A percentile compares a stretch with the other conserved stretches of the same genome.
phyloP scores from a whole-genome alignment of 1,284 basidiomycete genomes.

The Boletus nobilissimus region DNA sequence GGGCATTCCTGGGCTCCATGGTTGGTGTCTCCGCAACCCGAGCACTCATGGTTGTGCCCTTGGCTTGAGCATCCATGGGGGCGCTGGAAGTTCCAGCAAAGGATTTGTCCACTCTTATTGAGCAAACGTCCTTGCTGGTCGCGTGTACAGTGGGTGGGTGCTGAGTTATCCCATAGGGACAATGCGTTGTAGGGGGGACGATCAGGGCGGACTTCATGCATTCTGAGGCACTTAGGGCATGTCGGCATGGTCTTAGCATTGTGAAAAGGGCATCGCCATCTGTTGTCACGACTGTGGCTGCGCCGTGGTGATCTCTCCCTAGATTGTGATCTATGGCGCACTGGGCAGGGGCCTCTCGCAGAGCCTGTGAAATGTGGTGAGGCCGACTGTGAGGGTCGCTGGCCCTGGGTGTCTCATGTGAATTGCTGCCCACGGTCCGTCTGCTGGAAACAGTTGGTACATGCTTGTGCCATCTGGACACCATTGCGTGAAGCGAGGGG shows the following conservation, averaged over 20 bases:
- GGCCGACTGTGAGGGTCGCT: background rate
- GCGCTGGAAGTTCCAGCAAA: slow-evolving; percentile 15
- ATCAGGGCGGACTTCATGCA: background rate
- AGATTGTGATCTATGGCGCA: background rate
- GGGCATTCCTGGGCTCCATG: slow-evolving; percentile 45
- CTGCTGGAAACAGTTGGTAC: background rate
- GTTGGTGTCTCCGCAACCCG: slow-evolving; percentile 33
- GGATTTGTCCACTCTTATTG: background rate
- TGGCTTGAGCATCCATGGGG: background rate
- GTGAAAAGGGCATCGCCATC: background rate
- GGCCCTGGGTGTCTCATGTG: no score
- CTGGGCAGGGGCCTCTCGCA: background rate
- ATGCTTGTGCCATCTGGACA: no score
- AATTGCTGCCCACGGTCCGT: background rate
- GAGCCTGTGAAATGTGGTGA: background rate
- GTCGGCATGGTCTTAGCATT: background rate
- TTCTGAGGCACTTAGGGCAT: slow-evolving; percentile 16
- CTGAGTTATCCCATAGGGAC: slow-evolving; percentile 12
- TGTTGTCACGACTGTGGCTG: background rate
- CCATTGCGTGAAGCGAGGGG: no score
- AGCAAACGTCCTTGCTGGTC: background rate
- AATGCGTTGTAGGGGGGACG: background rate
- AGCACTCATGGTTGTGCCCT: slow-evolving; percentile 31
- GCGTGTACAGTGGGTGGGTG: background rate
- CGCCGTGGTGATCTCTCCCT: background rate